These are phyloP conservation scores for Exophiala lecanii-corni DNA, from an alignment of 2,329 filamentous ascomycete genomes.

Conservation along the genomic window DNA sequence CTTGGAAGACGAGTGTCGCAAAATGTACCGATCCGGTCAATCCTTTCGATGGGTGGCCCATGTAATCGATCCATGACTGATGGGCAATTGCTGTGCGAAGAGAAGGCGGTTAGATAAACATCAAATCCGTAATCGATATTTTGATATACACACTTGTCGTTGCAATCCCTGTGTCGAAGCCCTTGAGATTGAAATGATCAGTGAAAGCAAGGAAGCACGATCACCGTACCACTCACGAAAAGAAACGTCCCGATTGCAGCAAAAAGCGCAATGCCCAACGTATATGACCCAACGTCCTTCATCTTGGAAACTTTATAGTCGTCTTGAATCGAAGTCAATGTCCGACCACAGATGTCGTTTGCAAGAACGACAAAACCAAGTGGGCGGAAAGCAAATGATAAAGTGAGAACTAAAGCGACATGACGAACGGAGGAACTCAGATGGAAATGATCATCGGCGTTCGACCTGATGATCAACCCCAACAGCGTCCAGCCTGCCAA, in stretches of 20 bases:
- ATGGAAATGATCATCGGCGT: no score
- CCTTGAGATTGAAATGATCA: constrained; percentile 34
- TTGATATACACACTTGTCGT: constrained; percentile 47
- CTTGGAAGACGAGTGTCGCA: no score
- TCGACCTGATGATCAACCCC: no score
- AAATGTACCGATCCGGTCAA: constrained; percentile 49
- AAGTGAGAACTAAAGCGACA: no score
- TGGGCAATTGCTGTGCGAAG: constrained; percentile 51
- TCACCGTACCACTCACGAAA: constrained; percentile 41
- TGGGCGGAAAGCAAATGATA: no score
- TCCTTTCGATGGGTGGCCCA: constrained; percentile 51
- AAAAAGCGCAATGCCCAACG: constrained; percentile 51
- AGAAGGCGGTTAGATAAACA: no score
- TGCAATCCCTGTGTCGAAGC: constrained; percentile 57
- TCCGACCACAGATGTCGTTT: no score
- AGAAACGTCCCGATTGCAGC: constrained; percentile 57
- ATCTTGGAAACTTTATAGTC: constrained; percentile 32
- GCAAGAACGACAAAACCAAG: no score
- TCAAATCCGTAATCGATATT: no score
- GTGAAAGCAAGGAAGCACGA: background rate
- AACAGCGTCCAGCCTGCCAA: no score
- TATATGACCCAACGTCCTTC: constrained; percentile 38
- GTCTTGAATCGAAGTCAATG: no score
- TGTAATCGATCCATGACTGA: constrained; percentile 56
- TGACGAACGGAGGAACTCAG: no score